These are phyloP conservation scores for Leccinum pseudoinsigne DNA, from an alignment of 1,284 basidiomycete species.

Conservation along the genomic window DNA sequence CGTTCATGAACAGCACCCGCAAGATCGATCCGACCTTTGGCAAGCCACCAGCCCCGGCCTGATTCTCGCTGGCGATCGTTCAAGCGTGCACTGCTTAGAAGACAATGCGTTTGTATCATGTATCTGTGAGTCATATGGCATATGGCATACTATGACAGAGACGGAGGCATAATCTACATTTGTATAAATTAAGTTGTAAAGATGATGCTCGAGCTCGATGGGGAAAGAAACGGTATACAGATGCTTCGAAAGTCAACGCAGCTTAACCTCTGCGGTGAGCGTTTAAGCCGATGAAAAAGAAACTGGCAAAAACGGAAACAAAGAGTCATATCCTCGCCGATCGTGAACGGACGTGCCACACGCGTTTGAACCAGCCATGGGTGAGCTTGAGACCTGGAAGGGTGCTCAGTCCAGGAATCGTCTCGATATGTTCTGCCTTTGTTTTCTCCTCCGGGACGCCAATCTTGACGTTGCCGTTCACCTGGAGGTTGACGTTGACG, in stretches of 20 bases:
- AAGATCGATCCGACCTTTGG: slow-evolving; percentile 66
- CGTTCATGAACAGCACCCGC: slow-evolving; percentile 86
- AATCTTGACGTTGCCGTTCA: background rate
- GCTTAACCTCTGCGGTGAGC: background rate
- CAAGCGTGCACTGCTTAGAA: background rate
- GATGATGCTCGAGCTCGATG: background rate
- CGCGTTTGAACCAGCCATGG: slow-evolving; percentile 33
- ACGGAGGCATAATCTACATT: slow-evolving; percentile 6
- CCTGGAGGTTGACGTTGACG: slow-evolving; percentile 8
- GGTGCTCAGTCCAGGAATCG: slow-evolving; percentile 24
- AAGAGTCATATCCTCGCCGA: slow-evolving; percentile 22
- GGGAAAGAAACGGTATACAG: background rate
- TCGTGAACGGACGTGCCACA: slow-evolving; percentile 33
- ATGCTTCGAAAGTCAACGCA: slow-evolving; percentile 14
- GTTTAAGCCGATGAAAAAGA: background rate
- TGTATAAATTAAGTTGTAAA: slow-evolving; percentile 9
- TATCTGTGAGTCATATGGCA: slow-evolving; percentile 2
- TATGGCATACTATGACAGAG: background rate
- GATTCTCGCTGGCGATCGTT: background rate
- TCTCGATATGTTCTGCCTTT: slow-evolving; percentile 24
- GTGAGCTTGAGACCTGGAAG: slow-evolving; percentile 29
- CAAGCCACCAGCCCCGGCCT: slow-evolving; percentile 21
- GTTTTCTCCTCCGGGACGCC: slow-evolving; percentile 5
- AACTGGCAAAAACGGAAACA: background rate
- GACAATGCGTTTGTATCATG: slow-evolving; percentile 1